Percentiles rank a stretch among this genome's conserved stretches.
These are phyloP conservation scores for Termitomyces sp. DNA, from an alignment of 768 basidiomycete genomes.

Conservation along the genomic window DNA sequence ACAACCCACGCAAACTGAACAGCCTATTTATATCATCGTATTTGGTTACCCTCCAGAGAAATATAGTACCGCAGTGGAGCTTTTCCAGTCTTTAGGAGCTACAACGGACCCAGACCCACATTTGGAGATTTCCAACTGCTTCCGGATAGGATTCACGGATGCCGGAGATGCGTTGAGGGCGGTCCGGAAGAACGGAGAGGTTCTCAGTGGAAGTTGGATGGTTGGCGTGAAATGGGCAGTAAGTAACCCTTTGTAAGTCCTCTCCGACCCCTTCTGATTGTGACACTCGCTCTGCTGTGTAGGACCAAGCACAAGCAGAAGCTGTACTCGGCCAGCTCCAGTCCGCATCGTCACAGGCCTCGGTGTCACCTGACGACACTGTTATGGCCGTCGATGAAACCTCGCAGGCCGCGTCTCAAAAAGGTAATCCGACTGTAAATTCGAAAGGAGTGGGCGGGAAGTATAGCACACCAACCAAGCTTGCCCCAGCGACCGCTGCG, in stretches of 20 bases:
- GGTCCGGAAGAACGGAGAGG: constrained; percentile 77
- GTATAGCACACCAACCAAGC: constrained; percentile 66
- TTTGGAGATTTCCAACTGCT: constrained; percentile 72
- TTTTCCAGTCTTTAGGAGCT: constrained; percentile 70
- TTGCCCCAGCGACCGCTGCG: constrained; percentile 68
- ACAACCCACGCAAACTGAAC: constrained; percentile 26
- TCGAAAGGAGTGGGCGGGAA: constrained; percentile 26
- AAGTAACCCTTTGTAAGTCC: constrained; percentile 23
- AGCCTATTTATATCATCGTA: constrained; percentile 59
- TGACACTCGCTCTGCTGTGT: not conserved
- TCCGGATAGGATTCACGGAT: constrained; percentile 70
- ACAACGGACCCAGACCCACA: constrained; percentile 65
- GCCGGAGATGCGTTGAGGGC: constrained; percentile 73
- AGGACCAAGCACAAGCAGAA: constrained; percentile 64
- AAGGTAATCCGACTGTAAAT: constrained; percentile 1
- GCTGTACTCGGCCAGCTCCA: constrained; percentile 38
- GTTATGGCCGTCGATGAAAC: constrained; percentile 46
- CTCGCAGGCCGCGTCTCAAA: constrained; percentile 11
- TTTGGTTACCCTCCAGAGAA: constrained; percentile 88
- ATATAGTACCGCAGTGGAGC: constrained; percentile 65
- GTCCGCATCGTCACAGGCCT: constrained; percentile 13
- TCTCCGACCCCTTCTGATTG: not conserved
- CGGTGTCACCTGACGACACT: constrained; percentile 20
- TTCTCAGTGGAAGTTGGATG: constrained; percentile 75
- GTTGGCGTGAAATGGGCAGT: constrained; percentile 85